These are phyloP conservation scores for Prunus armeniaca DNA, from an alignment of 306 rosid genomes.

Conservation along the genomic window DNA sequence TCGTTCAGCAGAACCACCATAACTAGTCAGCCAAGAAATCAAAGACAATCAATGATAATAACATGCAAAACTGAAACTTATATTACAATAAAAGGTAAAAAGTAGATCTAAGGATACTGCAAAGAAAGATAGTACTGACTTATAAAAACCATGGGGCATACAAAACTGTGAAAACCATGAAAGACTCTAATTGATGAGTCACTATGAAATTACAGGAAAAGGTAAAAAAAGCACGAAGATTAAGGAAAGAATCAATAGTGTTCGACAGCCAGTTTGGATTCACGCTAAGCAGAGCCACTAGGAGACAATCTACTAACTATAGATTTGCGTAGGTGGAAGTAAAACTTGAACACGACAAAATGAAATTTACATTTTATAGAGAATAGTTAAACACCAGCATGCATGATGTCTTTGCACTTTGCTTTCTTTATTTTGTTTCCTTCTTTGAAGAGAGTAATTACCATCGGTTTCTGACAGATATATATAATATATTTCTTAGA, in stretches of 20 bases:
- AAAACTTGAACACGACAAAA: background rate
- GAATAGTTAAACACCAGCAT: background rate
- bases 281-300: background rate
- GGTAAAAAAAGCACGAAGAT: background rate
- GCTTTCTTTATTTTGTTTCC: no score
- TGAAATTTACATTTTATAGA: background rate
- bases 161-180: background rate
- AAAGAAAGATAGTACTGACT: background rate
- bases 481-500: no score
- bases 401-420: background rate
- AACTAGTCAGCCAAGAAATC: conserved; percentile 44
- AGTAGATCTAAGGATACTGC: background rate
- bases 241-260: background rate
- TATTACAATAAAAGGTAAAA: background rate
- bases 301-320: background rate
- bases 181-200: background rate
- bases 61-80: conserved; percentile 9
- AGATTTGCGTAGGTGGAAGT: background rate
- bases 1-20: conserved; percentile 55
- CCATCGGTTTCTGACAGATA: no score
- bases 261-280: background rate
- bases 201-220: background rate
- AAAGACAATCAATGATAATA: conserved; percentile 9
- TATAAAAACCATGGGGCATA: background rate
- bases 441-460: background rate